Conservation (phyloP, 1,284 basidiomycete genomes). For the Phylloboletellus chloephorus region DNA sequence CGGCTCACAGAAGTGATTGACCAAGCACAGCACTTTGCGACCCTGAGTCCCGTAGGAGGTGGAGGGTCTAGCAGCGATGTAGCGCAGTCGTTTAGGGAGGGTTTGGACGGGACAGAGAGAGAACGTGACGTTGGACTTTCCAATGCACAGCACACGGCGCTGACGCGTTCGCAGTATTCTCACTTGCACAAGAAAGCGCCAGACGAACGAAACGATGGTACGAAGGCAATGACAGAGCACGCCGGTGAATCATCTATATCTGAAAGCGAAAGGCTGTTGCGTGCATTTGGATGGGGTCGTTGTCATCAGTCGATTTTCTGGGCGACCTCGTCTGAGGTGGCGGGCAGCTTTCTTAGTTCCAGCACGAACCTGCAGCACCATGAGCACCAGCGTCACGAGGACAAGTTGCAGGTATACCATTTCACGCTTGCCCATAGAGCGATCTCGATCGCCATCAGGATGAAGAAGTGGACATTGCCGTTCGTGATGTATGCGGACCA, state of each 20-base stretch:
- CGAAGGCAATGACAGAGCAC: constrained; percentile 58
- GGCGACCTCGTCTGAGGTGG: constrained; percentile 15
- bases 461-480: constrained; percentile 59
- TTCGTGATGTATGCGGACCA: constrained; percentile 50
- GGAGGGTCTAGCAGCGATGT: constrained; percentile 49
- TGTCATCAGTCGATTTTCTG: constrained; percentile 27
- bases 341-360: constrained; percentile 40
- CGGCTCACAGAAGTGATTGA: constrained; percentile 81
- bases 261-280: neutral
- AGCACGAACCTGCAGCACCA: constrained; percentile 44
- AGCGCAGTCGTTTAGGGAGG: constrained; percentile 78
- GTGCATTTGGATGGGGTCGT: constrained; percentile 7
- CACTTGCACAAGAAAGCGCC: constrained; percentile 75
- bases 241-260: constrained; percentile 34
- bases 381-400: constrained; percentile 1
- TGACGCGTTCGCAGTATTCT: constrained; percentile 57
- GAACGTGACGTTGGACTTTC: constrained; percentile 53
- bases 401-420: constrained; percentile 45
- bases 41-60: constrained; percentile 56
- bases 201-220: constrained; percentile 78
- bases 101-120: constrained; percentile 82
- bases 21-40: constrained; percentile 85
- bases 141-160: neutral
- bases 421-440: constrained; percentile 73
- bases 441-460: constrained; percentile 56